phyloP scores from a whole-genome alignment of 176 grass and related monocot species.

The Musa acuminata region DNA sequence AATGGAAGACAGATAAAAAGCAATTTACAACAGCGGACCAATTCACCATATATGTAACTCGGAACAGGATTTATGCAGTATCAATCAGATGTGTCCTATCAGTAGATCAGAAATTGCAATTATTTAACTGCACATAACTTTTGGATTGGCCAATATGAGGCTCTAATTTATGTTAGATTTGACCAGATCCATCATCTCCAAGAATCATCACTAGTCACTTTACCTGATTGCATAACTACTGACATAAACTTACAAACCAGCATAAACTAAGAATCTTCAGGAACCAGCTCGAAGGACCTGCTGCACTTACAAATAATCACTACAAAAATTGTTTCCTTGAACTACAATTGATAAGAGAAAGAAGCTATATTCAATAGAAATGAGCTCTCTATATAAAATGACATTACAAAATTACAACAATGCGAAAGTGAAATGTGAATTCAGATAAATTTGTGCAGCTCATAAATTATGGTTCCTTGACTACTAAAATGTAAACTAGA shows the following conservation, averaged over 20 bases:
- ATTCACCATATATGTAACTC: no score
- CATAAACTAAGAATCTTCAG: background rate
- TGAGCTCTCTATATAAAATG: background rate
- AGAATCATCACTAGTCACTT: background rate
- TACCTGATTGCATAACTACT: background rate
- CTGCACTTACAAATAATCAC: background rate
- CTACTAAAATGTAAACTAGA: constrained; percentile 4
- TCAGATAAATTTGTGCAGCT: background rate
- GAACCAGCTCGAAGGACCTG: background rate
- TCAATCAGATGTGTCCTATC: no score
- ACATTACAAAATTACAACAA: background rate
- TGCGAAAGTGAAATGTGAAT: background rate
- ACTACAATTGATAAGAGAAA: background rate
- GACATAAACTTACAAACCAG: background rate
- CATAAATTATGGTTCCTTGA: background rate
- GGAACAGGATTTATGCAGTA: no score
- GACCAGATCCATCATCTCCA: background rate
- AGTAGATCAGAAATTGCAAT: no score
- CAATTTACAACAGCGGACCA: no score
- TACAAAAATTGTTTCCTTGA: no score
- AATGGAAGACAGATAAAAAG: no score
- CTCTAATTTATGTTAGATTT: background rate
- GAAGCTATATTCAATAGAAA: background rate
- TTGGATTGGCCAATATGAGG: background rate
- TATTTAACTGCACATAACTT: background rate